Percentiles rank a stretch among this genome's conserved stretches.
These are phyloP conservation scores for Aegilops bicornis DNA, from an alignment of 176 grass and related monocot species.

Conservation along the genomic window DNA sequence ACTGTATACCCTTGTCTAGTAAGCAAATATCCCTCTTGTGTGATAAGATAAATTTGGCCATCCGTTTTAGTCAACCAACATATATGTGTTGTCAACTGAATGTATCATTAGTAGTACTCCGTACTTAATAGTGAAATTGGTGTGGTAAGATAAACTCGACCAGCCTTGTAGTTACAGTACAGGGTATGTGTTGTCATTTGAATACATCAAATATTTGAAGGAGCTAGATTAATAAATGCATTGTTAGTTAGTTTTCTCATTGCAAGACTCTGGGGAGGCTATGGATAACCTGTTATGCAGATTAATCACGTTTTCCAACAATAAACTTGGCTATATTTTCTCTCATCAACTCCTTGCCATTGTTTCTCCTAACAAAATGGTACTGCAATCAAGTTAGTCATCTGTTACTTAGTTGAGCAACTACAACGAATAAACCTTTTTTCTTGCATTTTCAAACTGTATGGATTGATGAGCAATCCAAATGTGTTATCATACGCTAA, in stretches of 20 bases:
- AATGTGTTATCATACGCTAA: constrained; percentile 1
- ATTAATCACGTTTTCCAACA: background rate
- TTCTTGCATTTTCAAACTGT: constrained; percentile 12
- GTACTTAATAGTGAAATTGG: background rate
- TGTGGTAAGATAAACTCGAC: background rate
- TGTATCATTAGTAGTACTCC: background rate
- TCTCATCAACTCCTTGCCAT: background rate
- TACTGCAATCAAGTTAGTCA: background rate
- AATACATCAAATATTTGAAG: background rate
- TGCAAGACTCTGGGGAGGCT: background rate
- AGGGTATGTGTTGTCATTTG: background rate
- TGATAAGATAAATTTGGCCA: background rate
- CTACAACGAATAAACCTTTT: background rate
- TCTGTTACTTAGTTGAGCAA: background rate
- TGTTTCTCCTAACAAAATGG: background rate
- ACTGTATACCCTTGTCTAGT: constrained; percentile 25
- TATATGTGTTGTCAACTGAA: background rate
- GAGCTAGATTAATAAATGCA: background rate
- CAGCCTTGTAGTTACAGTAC: background rate
- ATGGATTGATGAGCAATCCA: background rate
- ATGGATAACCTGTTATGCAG: background rate
- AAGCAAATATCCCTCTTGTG: constrained; percentile 17
- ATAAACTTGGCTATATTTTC: background rate
- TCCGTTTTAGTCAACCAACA: background rate
- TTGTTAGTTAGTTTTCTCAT: background rate